phyloP scores from a whole-genome alignment of 2,329 filamentous ascomycete genomes.

The Ascosphaera pollenicola region DNA sequence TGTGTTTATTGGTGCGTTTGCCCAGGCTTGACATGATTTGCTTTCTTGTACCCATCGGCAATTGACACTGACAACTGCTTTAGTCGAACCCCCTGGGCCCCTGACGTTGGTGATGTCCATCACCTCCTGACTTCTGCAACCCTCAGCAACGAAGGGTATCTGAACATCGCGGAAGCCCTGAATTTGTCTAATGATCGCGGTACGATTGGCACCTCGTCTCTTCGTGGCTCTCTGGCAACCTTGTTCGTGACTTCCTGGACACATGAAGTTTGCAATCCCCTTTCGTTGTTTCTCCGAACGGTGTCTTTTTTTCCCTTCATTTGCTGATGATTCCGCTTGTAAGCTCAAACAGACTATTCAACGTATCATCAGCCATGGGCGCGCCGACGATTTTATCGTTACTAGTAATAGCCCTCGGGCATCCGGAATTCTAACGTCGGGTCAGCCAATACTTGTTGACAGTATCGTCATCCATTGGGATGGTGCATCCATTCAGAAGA shows the following conservation, averaged over 20 bases:
- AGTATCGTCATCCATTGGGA: background rate
- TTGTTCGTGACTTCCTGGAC: background rate
- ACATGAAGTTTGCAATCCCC: constrained; percentile 6
- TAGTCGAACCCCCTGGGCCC: constrained; percentile 21
- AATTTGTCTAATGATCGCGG: constrained; percentile 18
- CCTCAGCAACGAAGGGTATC: constrained; percentile 19
- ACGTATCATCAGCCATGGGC: constrained; percentile 20
- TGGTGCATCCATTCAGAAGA: background rate
- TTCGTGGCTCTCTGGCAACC: background rate
- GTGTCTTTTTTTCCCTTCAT: constrained; percentile 1
- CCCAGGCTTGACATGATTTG: background rate
- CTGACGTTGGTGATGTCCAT: constrained; percentile 11
- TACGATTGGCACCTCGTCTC: constrained; percentile 8
- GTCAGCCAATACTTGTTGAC: background rate
- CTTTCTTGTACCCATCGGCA: background rate
- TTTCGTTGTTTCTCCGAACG: constrained; percentile 2
- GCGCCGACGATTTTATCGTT: constrained; percentile 8
- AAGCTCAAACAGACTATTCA: constrained; percentile 14
- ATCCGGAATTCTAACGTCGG: background rate
- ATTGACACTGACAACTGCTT: background rate
- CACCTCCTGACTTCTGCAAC: constrained; percentile 11
- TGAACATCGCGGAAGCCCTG: constrained; percentile 22
- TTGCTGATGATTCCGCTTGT: background rate
- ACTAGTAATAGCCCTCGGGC: constrained; percentile 4
- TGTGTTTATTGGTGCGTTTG: constrained; percentile 24